phyloP scores from a whole-genome alignment of 495 filamentous ascomycete genomes.

The Penicillium desertorum region DNA sequence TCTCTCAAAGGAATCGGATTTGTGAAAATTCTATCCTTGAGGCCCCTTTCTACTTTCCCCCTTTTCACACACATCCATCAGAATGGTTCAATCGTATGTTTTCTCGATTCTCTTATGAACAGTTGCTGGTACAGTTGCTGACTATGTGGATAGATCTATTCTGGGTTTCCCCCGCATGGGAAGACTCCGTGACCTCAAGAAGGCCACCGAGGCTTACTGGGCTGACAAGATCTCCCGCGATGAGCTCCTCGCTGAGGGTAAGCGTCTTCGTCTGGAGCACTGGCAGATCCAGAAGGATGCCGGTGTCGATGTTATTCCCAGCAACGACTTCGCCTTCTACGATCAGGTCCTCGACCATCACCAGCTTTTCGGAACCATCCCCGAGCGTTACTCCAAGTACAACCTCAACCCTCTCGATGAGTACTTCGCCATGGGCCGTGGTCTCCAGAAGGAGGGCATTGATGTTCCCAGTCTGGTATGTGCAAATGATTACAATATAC shows the following conservation, averaged over 20 bases:
- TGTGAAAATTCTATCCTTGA: conserved; percentile 22
- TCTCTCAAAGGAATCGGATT: conserved; percentile 29
- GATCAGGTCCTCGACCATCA: conserved; percentile 98
- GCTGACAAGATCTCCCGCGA: conserved; percentile 85
- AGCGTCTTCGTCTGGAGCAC: conserved; percentile 92
- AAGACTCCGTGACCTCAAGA: conserved; percentile 97
- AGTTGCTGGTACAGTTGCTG: conserved; percentile 24
- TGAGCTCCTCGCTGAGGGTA: conserved; percentile 87
- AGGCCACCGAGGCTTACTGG: conserved; percentile 98
- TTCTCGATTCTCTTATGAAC: conserved; percentile 20
- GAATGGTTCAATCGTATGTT: conserved; percentile 78
- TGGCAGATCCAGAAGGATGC: conserved; percentile 99
- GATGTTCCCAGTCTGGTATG: conserved; percentile 82
- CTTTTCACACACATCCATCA: conserved; percentile 45
- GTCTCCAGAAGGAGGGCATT: conserved; percentile 80
- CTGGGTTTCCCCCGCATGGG: conserved; percentile 94
- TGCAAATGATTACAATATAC: conserved; percentile 10
- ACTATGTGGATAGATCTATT: conserved; percentile 48
- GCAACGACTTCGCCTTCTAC: conserved; percentile 99
- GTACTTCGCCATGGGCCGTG: conserved; percentile 99
- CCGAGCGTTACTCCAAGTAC: conserved; percentile 85
- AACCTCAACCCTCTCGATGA: conserved; percentile 85
- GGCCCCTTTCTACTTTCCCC: conserved; percentile 22
- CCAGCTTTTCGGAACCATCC: conserved; percentile 92
- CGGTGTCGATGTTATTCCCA: conserved; percentile 94